A percentile compares a stretch with the other conserved stretches of the same genome.
These are phyloP conservation scores for Colletotrichum siamense DNA, from an alignment of 2,329 filamentous ascomycete genomes.

Conservation along the genomic window DNA sequence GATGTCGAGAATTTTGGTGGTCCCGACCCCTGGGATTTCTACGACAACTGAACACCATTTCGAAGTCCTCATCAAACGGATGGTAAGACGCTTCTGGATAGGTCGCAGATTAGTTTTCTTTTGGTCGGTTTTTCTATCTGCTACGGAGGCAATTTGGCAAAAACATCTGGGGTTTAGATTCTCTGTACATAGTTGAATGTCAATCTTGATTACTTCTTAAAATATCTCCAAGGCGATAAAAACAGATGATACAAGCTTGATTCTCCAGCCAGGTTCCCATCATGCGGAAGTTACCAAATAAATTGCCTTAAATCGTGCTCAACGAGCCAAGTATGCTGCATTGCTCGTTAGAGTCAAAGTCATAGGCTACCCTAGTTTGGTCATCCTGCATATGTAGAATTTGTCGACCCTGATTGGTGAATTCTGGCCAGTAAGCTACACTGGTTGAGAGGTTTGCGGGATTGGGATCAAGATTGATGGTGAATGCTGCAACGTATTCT, in stretches of 20 bases:
- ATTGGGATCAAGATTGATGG: neutral
- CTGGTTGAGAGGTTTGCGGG: neutral
- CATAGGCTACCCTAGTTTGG: neutral
- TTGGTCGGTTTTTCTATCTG: neutral
- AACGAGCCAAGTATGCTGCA: neutral
- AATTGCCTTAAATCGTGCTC: neutral
- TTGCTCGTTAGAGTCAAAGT: neutral
- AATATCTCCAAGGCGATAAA: neutral
- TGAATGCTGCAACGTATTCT: neutral
- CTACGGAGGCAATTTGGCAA: neutral
- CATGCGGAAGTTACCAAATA: neutral
- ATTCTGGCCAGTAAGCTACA: neutral
- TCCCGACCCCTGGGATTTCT: neutral
- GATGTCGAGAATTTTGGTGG: neutral
- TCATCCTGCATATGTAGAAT: neutral
- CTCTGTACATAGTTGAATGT: neutral
- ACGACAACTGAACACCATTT: neutral
- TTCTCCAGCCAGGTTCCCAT: neutral
- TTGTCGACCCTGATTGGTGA: neutral
- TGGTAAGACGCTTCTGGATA: neutral
- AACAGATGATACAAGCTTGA: neutral
- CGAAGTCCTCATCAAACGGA: neutral
- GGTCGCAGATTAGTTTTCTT: neutral
- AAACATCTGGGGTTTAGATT: neutral
- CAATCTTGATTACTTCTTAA: neutral